Percentiles rank a stretch among this genome's conserved stretches.
Evolutionary conservation across 208 protist genomes (phyloP).

Genomic region (Wallacemonas collosoma): DNA sequence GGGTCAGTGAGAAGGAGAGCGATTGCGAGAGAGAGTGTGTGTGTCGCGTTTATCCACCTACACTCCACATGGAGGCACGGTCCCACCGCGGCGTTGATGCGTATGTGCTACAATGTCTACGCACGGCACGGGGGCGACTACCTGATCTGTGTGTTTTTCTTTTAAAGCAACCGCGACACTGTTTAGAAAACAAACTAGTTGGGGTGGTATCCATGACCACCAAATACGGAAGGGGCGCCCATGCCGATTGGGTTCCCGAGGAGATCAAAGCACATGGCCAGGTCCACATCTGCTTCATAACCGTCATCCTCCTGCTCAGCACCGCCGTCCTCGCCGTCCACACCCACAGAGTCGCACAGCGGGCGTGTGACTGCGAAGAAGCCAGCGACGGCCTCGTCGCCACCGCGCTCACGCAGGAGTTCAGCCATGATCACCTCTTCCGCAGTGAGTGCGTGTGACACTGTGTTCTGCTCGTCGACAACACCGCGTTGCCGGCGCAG

Average conservation of each 20-base stretch:
- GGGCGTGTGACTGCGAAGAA: constrained; percentile 10
- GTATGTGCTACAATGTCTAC: too few species aligned
- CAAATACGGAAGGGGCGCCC: constrained; percentile 64
- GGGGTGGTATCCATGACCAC: constrained; percentile 75
- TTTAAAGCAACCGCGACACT: background rate
- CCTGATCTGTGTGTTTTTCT: too few species aligned
- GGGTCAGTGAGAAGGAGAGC: too few species aligned
- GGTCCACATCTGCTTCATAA: constrained; percentile 28
- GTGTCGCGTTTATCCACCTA: too few species aligned
- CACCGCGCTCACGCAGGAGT: constrained; percentile 63
- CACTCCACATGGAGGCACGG: too few species aligned
- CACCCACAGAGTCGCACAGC: constrained; percentile 5
- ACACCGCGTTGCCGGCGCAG: constrained; percentile 8
- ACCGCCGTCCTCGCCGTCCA: constrained; percentile 11
- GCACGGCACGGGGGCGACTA: too few species aligned
- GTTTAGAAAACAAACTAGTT: background rate
- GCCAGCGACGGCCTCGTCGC: constrained; percentile 29
- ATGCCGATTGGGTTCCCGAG: constrained; percentile 69
- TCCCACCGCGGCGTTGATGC: too few species aligned
- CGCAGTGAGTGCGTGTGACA: background rate
- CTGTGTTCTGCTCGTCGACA: background rate
- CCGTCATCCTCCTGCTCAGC: constrained; percentile 24
- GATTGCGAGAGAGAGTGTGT: too few species aligned
- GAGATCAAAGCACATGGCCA: constrained; percentile 79
- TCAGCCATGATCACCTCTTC: constrained; percentile 69